phyloP scores from a whole-genome alignment of 2,329 filamentous ascomycete genomes.

The Lecanicillium sp. region DNA sequence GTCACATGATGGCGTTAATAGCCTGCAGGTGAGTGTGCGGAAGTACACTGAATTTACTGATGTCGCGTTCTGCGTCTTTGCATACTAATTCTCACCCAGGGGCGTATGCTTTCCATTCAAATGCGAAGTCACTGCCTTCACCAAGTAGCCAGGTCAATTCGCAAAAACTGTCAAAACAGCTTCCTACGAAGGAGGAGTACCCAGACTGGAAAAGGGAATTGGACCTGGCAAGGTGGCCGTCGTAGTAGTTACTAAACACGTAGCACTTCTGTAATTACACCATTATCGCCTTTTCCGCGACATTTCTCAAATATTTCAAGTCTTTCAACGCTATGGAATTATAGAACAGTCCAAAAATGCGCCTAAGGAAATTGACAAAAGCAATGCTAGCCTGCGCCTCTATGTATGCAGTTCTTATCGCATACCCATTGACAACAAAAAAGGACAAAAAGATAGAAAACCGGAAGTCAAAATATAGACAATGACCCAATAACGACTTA shows the following conservation, averaged over 20 bases:
- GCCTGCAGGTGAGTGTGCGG: background rate
- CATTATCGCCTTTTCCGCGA: too few species aligned
- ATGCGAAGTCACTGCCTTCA: too few species aligned
- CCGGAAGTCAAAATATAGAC: conserved; percentile 4
- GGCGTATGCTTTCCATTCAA: too few species aligned
- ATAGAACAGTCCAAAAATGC: conserved; percentile 8
- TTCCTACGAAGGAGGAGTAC: too few species aligned
- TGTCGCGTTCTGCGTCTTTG: too few species aligned
- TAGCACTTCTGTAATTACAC: too few species aligned
- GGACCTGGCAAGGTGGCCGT: too few species aligned
- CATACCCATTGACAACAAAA: conserved; percentile 7
- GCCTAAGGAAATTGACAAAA: conserved; percentile 6
- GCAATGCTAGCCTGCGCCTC: conserved; percentile 14
- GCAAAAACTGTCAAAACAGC: too few species aligned
- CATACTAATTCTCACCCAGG: too few species aligned
- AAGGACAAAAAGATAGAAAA: conserved; percentile 4
- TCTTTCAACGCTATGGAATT: conserved; percentile 3
- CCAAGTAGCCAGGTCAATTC: too few species aligned
- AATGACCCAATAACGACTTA: conserved; percentile 1
- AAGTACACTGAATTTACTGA: background rate
- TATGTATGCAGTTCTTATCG: conserved; percentile 11
- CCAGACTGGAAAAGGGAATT: too few species aligned
- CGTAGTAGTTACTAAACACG: too few species aligned
- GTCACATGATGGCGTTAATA: conserved; percentile 20
- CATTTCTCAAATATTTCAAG: background rate